phyloP scores from a whole-genome alignment of 805 yeast genomes.

The Kuraishia capsulata region DNA sequence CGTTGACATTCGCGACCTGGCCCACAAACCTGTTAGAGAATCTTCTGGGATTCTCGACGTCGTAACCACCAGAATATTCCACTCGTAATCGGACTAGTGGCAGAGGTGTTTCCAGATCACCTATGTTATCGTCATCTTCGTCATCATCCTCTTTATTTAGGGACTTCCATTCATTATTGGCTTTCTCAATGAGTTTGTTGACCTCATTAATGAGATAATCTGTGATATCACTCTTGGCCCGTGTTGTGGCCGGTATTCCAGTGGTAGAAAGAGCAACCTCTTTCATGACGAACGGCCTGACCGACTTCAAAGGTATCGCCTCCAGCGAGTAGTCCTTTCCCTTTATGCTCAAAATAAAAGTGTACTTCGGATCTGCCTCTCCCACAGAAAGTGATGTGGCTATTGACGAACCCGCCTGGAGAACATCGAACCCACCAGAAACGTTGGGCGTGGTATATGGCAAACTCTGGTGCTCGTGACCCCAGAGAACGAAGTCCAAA shows the following conservation, averaged over 20 bases:
- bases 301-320: conserved; percentile 55
- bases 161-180: conserved; percentile 37
- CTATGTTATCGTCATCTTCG: conserved; percentile 14
- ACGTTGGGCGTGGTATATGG: conserved; percentile 57
- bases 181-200: conserved; percentile 54
- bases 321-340: conserved; percentile 48
- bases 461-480: conserved; percentile 94
- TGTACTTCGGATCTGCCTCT: conserved; percentile 69
- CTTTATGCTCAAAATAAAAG: conserved; percentile 60
- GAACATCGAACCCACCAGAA: conserved; percentile 58
- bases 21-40: conserved; percentile 90
- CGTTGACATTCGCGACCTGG: conserved; percentile 82
- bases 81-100: conserved; percentile 80
- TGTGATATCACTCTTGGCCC: conserved; percentile 52
- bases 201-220: conserved; percentile 54
- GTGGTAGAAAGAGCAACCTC: conserved; percentile 49
- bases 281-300: conserved; percentile 75
- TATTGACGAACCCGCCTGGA: conserved; percentile 91
- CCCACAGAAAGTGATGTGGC: conserved; percentile 87
- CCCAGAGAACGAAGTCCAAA: conserved; percentile 85
- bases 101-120: conserved; percentile 43
- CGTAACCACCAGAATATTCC: conserved; percentile 85
- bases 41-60: conserved; percentile 83
- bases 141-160: conserved; percentile 14
- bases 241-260: conserved; percentile 49